Evolutionary conservation across 2,329 filamentous ascomycete species (phyloP), one percentile per base, ranked within the genome.

Genomic region (Talaromyces sp.): DNA sequence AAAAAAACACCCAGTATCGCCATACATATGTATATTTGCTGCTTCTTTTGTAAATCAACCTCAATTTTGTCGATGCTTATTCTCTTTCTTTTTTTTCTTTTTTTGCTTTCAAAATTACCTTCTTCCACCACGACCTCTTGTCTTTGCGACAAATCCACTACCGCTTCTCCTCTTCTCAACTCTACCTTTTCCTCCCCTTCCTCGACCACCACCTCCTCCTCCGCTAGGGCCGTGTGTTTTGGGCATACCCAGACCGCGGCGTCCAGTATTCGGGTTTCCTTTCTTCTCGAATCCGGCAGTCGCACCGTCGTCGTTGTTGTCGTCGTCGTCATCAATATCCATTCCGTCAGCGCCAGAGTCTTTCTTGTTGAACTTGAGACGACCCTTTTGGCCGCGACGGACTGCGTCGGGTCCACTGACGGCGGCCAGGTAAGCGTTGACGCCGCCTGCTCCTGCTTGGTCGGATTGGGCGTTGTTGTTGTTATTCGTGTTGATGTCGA

Each of bases 391-490:
- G 38, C 84, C 84, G 32, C 82, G 75, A 61, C 82, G 78, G 35
- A 83, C 79, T 9, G 83, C 82, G 68, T 86, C 82, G 26, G 82
- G 81, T 24, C 85, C 83, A 59, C 81, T 82, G 60, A 87, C 82
- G 11, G 85, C 85, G 51, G 81, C 80, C 50, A 86, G 79, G 67
- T 87, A 86, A 27, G 84, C 84, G 67, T 86, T 85, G 70, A 86
- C 81, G 43, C 72, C 74, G 60, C 68, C 68, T 21, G 65, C 65
- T 24, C 65, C 65, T 26, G 65, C 67, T 24, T 35, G 52, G 51
- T 60, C 54, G 7, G 17, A 3, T n/a, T 29, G 14, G 14, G 26
- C 12, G 9, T 66, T 66, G 43, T 57, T 66, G 43, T 57, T 62
- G 21, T 61, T 66, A n/a, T 61, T 81, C 41, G 79, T 79, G 29